Conservation (phyloP, 768 basidiomycete genomes). For the Sporobolomyces pararoseus region DNA sequence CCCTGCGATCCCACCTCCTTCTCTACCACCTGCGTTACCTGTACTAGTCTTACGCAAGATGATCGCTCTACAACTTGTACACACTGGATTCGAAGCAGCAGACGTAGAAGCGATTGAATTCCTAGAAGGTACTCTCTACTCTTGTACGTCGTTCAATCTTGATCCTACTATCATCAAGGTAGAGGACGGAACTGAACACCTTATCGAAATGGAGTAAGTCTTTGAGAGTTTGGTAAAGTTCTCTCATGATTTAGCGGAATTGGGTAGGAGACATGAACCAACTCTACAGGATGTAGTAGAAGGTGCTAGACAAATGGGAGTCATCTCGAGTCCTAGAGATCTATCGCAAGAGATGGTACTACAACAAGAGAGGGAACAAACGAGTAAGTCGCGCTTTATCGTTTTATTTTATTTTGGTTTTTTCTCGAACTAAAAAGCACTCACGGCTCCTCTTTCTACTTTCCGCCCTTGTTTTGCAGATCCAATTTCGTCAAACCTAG, state of each 20-base stretch:
- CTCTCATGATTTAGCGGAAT: conserved; percentile 34
- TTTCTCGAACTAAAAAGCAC: neutral
- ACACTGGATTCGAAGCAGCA: conserved; percentile 19
- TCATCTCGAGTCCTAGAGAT: neutral
- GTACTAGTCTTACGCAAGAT: conserved; percentile 9
- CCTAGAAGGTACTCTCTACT: conserved; percentile 22
- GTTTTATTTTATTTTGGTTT: neutral
- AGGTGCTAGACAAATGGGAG: conserved; percentile 10
- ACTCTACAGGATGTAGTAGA: conserved; percentile 21
- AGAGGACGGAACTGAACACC: too few relatives aligned
- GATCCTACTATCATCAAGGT: neutral
- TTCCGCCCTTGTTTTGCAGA: too few relatives aligned
- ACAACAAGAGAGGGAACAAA: neutral
- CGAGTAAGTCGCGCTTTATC: neutral
- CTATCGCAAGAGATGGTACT: neutral
- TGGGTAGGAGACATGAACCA: conserved; percentile 25
- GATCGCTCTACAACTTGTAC: neutral
- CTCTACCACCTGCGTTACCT: conserved; percentile 20
- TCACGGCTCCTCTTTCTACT: neutral
- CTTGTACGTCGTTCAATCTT: conserved; percentile 12
- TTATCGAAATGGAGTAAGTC: conserved; percentile 4
- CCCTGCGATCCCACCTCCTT: neutral
- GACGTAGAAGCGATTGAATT: conserved; percentile 18
- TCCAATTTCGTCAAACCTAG: neutral
- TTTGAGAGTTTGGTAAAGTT: conserved; percentile 19